Evolutionary conservation across 179 eudicot genomes (phyloP), one percentile per base, ranked within the genome.

Genomic region (Actinidia arguta): DNA sequence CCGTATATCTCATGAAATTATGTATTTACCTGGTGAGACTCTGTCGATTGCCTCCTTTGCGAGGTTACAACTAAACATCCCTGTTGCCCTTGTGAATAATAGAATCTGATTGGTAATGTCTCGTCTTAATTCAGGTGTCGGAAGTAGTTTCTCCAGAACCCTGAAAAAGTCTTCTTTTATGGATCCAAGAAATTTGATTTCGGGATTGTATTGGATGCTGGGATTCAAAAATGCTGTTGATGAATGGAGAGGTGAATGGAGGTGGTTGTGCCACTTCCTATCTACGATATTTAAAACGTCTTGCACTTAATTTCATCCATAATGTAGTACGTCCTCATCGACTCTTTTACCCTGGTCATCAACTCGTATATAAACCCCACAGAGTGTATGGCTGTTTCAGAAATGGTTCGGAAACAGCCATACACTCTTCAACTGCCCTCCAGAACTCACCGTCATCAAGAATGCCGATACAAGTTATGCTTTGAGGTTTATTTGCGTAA

Each of bases 201-300:
- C 99, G 24, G 98, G 97, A 86, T 95, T 95, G 81, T 95, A 96
- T 87, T 95, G 99, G 67, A 96, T 92, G 83, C 93, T 87, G 3
- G 99, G 99, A 85, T 96, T 96, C 90, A 96, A 88, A 88, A 93
- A 96, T 8, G 98, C 99, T 0, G 98, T 98, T 54, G 99, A 98
- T 31, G 99, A 87, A 82, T 96, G 99, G 67, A 95, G 86, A 79
- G 95, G 93, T 31, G 98, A 92, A 84, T 93, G 98, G 61, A 96
- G 96, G 67, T 90, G 92, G 82, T 91, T 90, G 84, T 88, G 94
- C 99, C 98, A 95, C 77, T 86, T 90, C 77, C 88, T 92, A 80
- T 96, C 98, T 5, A 95, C 99, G 82, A 96, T 93, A 83, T 96
- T 98, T 72, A 92, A 82, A 92, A 88, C 1, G 92, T 92, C 87